Evolutionary conservation across 2,329 filamentous ascomycete genomes (phyloP).

Genomic region (Amphichorda felina): DNA sequence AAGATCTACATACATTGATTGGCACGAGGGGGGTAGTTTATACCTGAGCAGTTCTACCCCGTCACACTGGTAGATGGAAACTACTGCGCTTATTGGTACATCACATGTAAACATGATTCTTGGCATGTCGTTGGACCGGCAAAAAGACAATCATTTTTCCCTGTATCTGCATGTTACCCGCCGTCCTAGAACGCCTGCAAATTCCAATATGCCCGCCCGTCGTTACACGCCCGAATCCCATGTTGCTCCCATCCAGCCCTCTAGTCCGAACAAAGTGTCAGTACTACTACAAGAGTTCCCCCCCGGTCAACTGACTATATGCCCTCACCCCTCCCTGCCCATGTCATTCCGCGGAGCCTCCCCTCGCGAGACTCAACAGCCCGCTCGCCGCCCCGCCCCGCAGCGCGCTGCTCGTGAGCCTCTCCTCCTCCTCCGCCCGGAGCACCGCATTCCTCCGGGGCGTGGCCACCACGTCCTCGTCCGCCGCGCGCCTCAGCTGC

Average conservation of each 20-base stretch:
- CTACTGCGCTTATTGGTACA: too few relatives aligned
- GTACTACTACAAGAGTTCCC: too few relatives aligned
- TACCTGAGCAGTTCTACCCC: too few relatives aligned
- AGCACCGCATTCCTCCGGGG: neutral
- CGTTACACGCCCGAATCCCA: neutral
- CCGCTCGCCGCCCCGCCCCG: slow-evolving; percentile 39
- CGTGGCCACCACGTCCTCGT: slow-evolving; percentile 2
- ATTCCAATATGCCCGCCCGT: neutral
- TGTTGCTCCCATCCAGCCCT: neutral
- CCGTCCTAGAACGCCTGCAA: neutral
- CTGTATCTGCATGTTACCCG: neutral
- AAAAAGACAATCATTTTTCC: neutral
- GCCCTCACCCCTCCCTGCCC: too few relatives aligned
- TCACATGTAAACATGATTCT: neutral
- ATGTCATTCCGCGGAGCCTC: slow-evolving; percentile 5
- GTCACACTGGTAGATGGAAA: too few relatives aligned
- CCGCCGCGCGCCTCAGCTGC: slow-evolving; percentile 1
- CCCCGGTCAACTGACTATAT: too few relatives aligned
- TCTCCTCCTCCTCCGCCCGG: slow-evolving; percentile 8
- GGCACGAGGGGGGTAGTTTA: too few relatives aligned
- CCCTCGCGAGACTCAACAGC: slow-evolving; percentile 32
- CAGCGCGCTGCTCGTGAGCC: slow-evolving; percentile 30
- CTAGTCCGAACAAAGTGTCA: neutral
- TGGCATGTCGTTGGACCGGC: neutral
- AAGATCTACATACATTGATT: too few relatives aligned